Conservation (phyloP, 805 yeast genomes). For the Candida tallmaniae region DNA sequence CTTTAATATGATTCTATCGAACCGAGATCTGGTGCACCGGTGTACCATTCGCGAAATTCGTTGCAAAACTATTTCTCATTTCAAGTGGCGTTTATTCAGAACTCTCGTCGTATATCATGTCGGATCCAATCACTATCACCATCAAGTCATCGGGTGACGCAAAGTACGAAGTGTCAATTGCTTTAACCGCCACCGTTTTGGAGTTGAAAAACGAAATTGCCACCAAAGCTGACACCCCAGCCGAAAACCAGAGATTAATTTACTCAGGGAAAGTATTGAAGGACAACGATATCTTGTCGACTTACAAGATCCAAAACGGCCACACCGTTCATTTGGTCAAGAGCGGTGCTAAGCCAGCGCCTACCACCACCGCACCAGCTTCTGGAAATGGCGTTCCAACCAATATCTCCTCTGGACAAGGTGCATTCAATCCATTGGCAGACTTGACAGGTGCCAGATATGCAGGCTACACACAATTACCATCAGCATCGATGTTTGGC, state of each 20-base stretch:
- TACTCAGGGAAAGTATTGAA: slow-evolving; percentile 92
- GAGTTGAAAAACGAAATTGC: slow-evolving; percentile 68
- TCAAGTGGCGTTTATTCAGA: no score
- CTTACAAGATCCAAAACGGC: slow-evolving; percentile 79
- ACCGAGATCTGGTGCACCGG: slow-evolving; percentile 1
- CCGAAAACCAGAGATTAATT: slow-evolving; percentile 80
- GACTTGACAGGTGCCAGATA: slow-evolving; percentile 93
- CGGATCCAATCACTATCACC: slow-evolving; percentile 16
- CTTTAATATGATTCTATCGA: no score
- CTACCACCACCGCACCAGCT: slow-evolving; percentile 11
- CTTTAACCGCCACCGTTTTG: slow-evolving; percentile 50
- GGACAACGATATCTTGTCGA: slow-evolving; percentile 68
- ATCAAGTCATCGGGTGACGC: slow-evolving; percentile 65
- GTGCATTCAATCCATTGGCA: slow-evolving; percentile 84
- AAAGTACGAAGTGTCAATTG: slow-evolving; percentile 63
- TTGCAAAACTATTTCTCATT: no score
- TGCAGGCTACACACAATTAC: slow-evolving; percentile 88
- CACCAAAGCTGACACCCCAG: slow-evolving; percentile 59
- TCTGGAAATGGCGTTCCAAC: slow-evolving; percentile 49
- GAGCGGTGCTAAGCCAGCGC: slow-evolving; percentile 51
- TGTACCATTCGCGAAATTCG: no score
- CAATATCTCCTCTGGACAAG: slow-evolving; percentile 82
- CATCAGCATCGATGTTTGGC: slow-evolving; percentile 84
- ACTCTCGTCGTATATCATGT: no score
- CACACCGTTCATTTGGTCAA: slow-evolving; percentile 88